Evolutionary conservation across 805 yeast species (phyloP).

Genomic region (Maudiozyma saulgeensis): DNA sequence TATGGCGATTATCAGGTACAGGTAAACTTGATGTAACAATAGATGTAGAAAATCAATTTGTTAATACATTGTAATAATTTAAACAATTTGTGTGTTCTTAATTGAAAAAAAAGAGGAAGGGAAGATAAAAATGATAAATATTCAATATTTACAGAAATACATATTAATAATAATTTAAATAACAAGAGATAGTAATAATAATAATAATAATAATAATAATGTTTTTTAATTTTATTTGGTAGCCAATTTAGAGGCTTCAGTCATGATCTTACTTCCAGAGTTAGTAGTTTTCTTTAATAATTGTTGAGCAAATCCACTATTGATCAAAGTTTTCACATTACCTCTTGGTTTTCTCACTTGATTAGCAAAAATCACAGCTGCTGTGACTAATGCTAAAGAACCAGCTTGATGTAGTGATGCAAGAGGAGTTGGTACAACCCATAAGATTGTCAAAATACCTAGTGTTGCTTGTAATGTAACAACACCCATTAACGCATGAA

Average conservation of each 20-base stretch:
- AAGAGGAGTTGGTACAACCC: constrained; percentile 82
- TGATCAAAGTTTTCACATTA: constrained; percentile 30
- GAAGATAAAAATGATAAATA: neutral
- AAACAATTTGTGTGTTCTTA: too few species aligned
- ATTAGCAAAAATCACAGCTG: constrained; percentile 54
- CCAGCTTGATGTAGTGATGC: constrained; percentile 98
- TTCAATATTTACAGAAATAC: too few species aligned
- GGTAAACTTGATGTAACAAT: constrained; percentile 37
- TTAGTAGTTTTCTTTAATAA: constrained; percentile 23
- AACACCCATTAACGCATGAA: constrained; percentile 70
- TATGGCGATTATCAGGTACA: constrained; percentile 65
- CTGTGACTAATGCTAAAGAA: constrained; percentile 78
- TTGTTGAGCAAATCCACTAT: constrained; percentile 13
- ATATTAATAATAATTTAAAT: too few species aligned
- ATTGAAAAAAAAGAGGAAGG: too few species aligned
- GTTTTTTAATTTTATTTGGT: neutral
- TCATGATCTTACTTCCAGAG: constrained; percentile 27
- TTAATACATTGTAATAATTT: neutral
- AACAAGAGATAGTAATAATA: neutral
- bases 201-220: too few species aligned
- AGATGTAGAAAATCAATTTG: constrained; percentile 20
- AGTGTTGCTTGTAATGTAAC: constrained; percentile 74
- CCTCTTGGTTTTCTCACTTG: constrained; percentile 51
- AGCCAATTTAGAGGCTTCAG: constrained; percentile 31
- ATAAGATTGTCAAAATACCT: constrained; percentile 79